Evolutionary conservation across 164 flowering plant species (phyloP), one percentile per base, ranked within the genome.

Genomic region (Berberis vulgaris): DNA sequence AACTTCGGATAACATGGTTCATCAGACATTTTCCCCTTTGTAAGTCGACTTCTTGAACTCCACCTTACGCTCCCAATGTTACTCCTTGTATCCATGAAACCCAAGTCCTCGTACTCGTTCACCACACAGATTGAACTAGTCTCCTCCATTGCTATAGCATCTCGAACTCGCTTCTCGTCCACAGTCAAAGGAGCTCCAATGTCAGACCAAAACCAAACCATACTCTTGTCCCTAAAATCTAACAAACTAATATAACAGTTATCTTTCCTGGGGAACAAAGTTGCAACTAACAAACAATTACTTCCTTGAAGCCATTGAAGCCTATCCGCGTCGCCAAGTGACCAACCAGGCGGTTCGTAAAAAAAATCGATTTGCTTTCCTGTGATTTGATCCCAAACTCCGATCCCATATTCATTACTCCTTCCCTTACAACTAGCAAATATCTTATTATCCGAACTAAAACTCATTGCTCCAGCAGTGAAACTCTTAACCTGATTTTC

Each of bases 171-270:
- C 73, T 84, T 82, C 70, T 84, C 92, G 40, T 87, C 94, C 1
- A 66, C 66, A 0, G 72, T 78, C 1, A 61, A 1, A 4, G 79
- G 78, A 11, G 82, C 70, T 0, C 83, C 82, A 1, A 81, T 65
- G 62, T 91, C 97, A 0, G 89, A 82, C 97, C 97, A 91, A 2
- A 83, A 84, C 97, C 94, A 91, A 2, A 81, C 94, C 88, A 86
- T 84, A 0, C 53, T 79, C 69, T 81, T 85, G 8, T 74, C 76
- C 71, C 96, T 76, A 44, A 91, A 86, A 76, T 91, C 97, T 61
- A 89, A 55, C 71, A 87, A 49, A 59, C 88, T 85, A n/a, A 91
- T 83, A 80, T 84, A 91, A 76, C 97, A 87, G 69, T 91, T 82
- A 56, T 87, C 94, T 49, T 84, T 85, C 63, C 90, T 81, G 2